Evolutionary conservation across 306 rosid genomes (phyloP).

Genomic region (Mucuna pruriens): DNA sequence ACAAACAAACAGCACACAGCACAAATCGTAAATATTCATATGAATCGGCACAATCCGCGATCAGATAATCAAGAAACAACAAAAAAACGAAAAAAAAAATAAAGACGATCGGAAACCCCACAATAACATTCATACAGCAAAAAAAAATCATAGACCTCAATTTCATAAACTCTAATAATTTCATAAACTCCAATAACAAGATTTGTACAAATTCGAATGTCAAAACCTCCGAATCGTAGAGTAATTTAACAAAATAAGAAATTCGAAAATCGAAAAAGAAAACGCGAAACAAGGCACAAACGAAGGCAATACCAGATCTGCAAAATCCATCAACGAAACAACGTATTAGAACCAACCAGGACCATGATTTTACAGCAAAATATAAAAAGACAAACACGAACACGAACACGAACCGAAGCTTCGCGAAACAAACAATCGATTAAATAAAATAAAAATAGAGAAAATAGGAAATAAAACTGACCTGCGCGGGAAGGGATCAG

Average conservation of each 20-base stretch:
- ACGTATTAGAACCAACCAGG: neutral
- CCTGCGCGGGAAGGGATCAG: slow-evolving; percentile 41
- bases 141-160: neutral
- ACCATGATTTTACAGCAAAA: neutral
- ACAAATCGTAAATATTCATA: neutral
- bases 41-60: slow-evolving; percentile 8
- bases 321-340: slow-evolving; percentile 15
- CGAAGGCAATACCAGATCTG: slow-evolving; percentile 36
- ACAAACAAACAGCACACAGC: neutral
- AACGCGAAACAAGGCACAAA: neutral
- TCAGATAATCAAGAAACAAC: neutral
- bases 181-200: neutral
- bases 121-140: neutral
- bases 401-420: neutral
- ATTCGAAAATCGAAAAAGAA: neutral
- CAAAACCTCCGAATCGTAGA: neutral
- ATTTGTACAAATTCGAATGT: neutral
- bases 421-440: neutral
- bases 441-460: neutral
- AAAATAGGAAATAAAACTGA: slow-evolving; percentile 12
- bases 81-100: neutral
- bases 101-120: neutral
- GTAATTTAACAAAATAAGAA: neutral
- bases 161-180: neutral
- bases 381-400: neutral